Evolutionary conservation across 768 basidiomycete genomes (phyloP).

Genomic region (Tephrocybe rancida): DNA sequence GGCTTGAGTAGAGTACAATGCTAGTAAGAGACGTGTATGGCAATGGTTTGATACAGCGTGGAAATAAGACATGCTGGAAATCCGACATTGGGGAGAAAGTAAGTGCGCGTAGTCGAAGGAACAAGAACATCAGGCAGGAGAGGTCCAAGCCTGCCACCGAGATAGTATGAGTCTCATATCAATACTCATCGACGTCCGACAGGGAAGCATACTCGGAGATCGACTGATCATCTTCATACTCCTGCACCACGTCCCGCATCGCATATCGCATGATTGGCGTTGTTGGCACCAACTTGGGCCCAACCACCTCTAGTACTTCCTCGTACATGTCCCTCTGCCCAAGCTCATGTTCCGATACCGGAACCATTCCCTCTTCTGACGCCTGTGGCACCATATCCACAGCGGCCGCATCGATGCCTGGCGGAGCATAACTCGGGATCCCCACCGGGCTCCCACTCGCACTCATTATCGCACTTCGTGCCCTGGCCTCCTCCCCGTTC

Average conservation of each 20-base stretch:
- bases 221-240: slow-evolving; percentile 77
- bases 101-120: background rate
- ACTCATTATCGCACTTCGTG: slow-evolving; percentile 21
- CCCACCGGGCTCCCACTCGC: slow-evolving; percentile 1
- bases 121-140: background rate
- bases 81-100: background rate
- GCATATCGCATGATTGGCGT: slow-evolving; percentile 85
- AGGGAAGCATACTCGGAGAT: slow-evolving; percentile 81
- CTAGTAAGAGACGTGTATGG: background rate
- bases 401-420: slow-evolving; percentile 43
- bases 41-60: background rate
- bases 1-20: slow-evolving; percentile 45
- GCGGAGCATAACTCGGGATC: slow-evolving; percentile 18
- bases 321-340: slow-evolving; percentile 47
- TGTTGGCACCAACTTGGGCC: slow-evolving; percentile 75
- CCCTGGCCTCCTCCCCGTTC: slow-evolving; percentile 33
- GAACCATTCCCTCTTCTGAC: slow-evolving; percentile 31
- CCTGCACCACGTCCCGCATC: slow-evolving; percentile 81
- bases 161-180: background rate
- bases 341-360: slow-evolving; percentile 41
- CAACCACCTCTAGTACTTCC: slow-evolving; percentile 60
- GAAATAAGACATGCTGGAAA: background rate
- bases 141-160: background rate
- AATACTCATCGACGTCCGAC: slow-evolving; percentile 63
- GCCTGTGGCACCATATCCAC: slow-evolving; percentile 32